Evolutionary conservation across 257 asterid species (phyloP), one percentile per base, ranked within the genome.

Genomic region (Rhazya stricta): DNA sequence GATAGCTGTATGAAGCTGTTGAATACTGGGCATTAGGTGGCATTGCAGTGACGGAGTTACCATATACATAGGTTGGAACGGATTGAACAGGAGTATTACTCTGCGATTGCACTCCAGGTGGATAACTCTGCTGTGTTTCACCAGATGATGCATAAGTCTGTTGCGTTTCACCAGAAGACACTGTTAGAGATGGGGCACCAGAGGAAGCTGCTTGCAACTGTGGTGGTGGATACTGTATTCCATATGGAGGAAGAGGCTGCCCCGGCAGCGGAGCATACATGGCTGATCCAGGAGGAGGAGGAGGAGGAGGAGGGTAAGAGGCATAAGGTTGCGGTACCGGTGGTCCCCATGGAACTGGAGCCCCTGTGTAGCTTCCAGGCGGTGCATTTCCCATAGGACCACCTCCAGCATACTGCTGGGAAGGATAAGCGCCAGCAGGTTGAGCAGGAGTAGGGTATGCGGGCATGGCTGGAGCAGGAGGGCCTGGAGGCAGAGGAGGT

Each of bases 401-500:
- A 60, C 93, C 92, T 0, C 87, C 45, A 73, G 82, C 83, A 84
- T 93, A 90, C 82, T 88, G 98, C 89, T 90, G 98, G 32, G 96
- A 89, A 8, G 96, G 94, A 79, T 91, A 89, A 45, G 88, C 81
- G 12, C 93, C 97, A 34, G 82, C 63, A 27, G 90, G 81, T 79
- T 85, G 97, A 80, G 78, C 77, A 25, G 92, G 90, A 76, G 86
- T 61, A 30, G 90, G 92, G 78, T 89, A 90, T 9, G 91, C 58
- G 18, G 96, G 93, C 75, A 83, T 72, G 41, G 91, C 78, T 23
- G 89, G 89, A 48, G 90, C 89, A 60, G 96, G 94, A 75, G 96
- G 97, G 74, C 92, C 97, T 16, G 96, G 97, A 63, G 92, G 90
- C 75, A 90, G 85, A n/a, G 82, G 54, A n/a, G 96, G 93, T 85